Conservation (phyloP, 2,329 filamentous ascomycete species). For the Hymenoscyphus linearis region DNA sequence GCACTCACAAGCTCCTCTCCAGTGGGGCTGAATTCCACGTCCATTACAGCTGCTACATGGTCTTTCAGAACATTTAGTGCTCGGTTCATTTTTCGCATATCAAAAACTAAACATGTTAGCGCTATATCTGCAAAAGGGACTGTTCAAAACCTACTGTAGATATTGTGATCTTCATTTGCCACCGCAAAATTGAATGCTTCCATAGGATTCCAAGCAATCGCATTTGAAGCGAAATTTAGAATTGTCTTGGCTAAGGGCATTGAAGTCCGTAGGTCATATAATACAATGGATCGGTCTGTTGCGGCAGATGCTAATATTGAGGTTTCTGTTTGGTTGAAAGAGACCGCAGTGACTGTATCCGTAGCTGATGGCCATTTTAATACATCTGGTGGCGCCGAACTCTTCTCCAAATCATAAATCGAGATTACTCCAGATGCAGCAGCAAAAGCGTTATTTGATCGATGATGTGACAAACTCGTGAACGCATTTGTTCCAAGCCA, state of each 20-base stretch:
- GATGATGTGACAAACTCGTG: slow-evolving; percentile 77
- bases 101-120: slow-evolving; percentile 54
- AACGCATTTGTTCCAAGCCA: slow-evolving; percentile 83
- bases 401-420: slow-evolving; percentile 81
- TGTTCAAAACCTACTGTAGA: slow-evolving; percentile 18
- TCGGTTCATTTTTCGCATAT: slow-evolving; percentile 85
- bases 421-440: slow-evolving; percentile 72
- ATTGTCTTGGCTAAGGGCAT: slow-evolving; percentile 76
- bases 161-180: slow-evolving; percentile 74
- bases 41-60: slow-evolving; percentile 88
- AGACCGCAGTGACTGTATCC: slow-evolving; percentile 83
- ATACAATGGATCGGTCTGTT: slow-evolving; percentile 77
- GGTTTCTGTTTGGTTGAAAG: slow-evolving; percentile 93
- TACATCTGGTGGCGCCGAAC: slow-evolving; percentile 75
- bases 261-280: slow-evolving; percentile 88
- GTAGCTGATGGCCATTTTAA: slow-evolving; percentile 82
- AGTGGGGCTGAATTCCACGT: slow-evolving; percentile 90
- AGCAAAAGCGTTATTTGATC: slow-evolving; percentile 73
- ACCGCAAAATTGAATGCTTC: slow-evolving; percentile 93
- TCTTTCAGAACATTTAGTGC: slow-evolving; percentile 87
- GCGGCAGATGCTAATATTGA: slow-evolving; percentile 82
- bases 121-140: background rate
- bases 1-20: slow-evolving; percentile 90
- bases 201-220: slow-evolving; percentile 91
- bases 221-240: slow-evolving; percentile 77